Evolutionary conservation across 768 basidiomycete genomes (phyloP).

Genomic region (Sutorius australiensis): DNA sequence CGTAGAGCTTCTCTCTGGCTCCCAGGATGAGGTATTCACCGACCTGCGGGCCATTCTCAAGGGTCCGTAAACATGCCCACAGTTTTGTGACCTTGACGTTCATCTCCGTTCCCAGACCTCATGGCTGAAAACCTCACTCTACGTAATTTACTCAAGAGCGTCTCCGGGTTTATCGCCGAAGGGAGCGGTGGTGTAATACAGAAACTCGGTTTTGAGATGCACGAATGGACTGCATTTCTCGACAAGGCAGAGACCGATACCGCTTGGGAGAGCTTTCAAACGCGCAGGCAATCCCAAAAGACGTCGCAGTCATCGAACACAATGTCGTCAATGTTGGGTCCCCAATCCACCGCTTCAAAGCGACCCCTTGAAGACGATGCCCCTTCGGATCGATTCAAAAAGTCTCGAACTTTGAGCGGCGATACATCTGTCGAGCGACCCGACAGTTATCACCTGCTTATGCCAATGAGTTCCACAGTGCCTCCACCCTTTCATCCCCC

Average conservation of each 20-base stretch:
- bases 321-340: constrained; percentile 32
- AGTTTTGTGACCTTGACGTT: background rate
- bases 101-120: constrained; percentile 49
- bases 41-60: constrained; percentile 81
- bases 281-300: constrained; percentile 48
- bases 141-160: constrained; percentile 69
- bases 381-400: constrained; percentile 43
- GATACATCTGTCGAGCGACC: constrained; percentile 41
- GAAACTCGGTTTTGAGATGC: constrained; percentile 73
- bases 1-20: constrained; percentile 91
- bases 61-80: constrained; percentile 39
- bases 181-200: constrained; percentile 75
- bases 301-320: constrained; percentile 28
- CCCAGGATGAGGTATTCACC: constrained; percentile 82
- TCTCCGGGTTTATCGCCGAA: constrained; percentile 82
- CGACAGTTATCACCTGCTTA: constrained; percentile 52
- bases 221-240: constrained; percentile 77
- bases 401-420: constrained; percentile 38
- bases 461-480: constrained; percentile 46
- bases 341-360: constrained; percentile 19
- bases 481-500: constrained; percentile 32
- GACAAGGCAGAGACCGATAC: constrained; percentile 90
- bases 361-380: constrained; percentile 31
- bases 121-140: constrained; percentile 88
- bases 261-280: constrained; percentile 84